phyloP scores from a whole-genome alignment of 2,329 filamentous ascomycete species.

The Claviceps fusiformis region DNA sequence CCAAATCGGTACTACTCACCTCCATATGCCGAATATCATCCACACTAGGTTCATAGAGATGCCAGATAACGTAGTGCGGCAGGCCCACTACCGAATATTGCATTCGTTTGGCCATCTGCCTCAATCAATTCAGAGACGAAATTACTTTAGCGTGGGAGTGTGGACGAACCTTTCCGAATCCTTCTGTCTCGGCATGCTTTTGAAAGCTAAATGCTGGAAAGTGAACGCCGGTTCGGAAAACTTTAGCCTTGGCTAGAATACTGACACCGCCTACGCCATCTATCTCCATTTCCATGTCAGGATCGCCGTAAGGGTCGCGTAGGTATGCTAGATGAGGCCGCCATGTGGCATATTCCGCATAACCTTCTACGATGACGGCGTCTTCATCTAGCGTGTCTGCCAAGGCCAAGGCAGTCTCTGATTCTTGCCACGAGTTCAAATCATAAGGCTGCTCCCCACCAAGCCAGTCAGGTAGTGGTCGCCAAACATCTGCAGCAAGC shows the following conservation, averaged over 20 bases:
- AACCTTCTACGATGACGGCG: conserved; percentile 96
- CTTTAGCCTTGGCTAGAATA: conserved; percentile 88
- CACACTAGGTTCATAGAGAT: conserved; percentile 97
- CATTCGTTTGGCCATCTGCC: conserved; percentile 93
- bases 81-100: conserved; percentile 87
- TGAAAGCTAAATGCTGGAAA: conserved; percentile 98
- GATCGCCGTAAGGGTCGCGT: conserved; percentile 90
- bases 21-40: conserved; percentile 97
- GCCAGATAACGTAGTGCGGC: conserved; percentile 98
- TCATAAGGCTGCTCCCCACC: conserved; percentile 98
- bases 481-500: conserved; percentile 68
- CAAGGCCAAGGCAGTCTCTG: conserved; percentile 83
- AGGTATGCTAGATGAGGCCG: conserved; percentile 92
- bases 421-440: conserved; percentile 98
- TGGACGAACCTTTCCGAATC: conserved; percentile 77
- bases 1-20: conserved; percentile 26
- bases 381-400: conserved; percentile 95
- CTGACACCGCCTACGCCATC: conserved; percentile 96
- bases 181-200: conserved; percentile 96
- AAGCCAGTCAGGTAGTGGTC: conserved; percentile 96
- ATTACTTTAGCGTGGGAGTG: background rate
- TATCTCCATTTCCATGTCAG: conserved; percentile 99
- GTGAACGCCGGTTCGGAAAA: conserved; percentile 89
- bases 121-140: background rate
- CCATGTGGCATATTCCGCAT: conserved; percentile 98